Conservation (phyloP, 441 rosid species). For the Erysimum cheiri region DNA sequence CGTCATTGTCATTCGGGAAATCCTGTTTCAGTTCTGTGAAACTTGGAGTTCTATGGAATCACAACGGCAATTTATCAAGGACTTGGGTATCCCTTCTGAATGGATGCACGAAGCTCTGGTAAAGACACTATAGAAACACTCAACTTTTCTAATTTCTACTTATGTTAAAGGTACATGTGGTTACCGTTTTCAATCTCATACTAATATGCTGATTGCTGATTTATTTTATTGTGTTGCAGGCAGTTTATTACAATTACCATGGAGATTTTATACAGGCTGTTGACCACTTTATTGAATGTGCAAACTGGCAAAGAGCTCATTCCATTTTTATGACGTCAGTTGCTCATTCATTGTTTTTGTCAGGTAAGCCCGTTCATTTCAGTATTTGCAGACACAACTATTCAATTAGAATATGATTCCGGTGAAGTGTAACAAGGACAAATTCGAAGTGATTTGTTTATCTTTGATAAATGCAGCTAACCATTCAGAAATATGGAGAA, state of each 20-base stretch:
- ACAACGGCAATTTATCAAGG: conserved; percentile 76
- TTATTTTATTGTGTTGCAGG: conserved; percentile 56
- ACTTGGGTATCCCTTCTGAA: conserved; percentile 73
- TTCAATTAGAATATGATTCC: conserved; percentile 23
- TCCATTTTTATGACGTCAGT: conserved; percentile 79
- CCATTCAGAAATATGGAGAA: conserved; percentile 81
- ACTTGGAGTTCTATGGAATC: conserved; percentile 83
- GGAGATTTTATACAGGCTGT: conserved; percentile 80
- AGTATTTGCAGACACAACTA: conserved; percentile 14
- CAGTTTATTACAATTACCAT: conserved; percentile 73
- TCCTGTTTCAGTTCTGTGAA: conserved; percentile 92
- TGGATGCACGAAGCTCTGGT: conserved; percentile 99
- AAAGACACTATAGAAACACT: conserved; percentile 40
- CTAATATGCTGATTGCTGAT: conserved; percentile 19
- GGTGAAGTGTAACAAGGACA: conserved; percentile 21
- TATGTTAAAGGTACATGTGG: conserved; percentile 11
- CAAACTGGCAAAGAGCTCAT: conserved; percentile 94
- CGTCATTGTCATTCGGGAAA: conserved; percentile 75
- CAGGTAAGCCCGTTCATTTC: conserved; percentile 58
- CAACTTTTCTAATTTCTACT: conserved; percentile 3
- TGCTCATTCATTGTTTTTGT: conserved; percentile 74
- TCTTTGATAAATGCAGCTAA: conserved; percentile 58
- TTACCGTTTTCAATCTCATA: conserved; percentile 15
- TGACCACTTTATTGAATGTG: conserved; percentile 83
- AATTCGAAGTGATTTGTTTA: conserved; percentile 23